A percentile compares a stretch with the other conserved stretches of the same genome.
Conservation (phyloP, 2,329 filamentous ascomycete genomes). For the Fusarium siculi region DNA sequence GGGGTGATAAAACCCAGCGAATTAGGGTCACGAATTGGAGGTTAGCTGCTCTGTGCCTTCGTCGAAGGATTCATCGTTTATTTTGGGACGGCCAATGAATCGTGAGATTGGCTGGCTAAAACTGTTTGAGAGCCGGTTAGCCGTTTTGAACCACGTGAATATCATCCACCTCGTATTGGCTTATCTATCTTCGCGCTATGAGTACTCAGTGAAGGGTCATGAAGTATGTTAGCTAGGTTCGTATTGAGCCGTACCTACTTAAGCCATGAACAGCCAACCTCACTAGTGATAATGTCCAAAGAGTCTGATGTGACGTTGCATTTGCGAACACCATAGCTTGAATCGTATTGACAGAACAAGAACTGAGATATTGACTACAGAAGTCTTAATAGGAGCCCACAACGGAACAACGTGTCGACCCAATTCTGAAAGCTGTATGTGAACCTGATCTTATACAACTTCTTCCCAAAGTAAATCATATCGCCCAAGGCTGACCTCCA, state of each 20-base stretch:
- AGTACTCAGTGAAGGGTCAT: background rate
- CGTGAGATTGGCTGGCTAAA: background rate
- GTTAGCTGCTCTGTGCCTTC: background rate
- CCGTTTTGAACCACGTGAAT: background rate
- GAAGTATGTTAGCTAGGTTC: background rate
- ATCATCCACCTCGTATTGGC: background rate
- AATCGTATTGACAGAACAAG: background rate
- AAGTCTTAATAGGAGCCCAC: too few species aligned
- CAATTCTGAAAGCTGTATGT: too few species aligned
- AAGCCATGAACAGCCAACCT: background rate
- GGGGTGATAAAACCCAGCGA: background rate
- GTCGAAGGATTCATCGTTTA: background rate
- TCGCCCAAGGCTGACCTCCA: fast-evolving
- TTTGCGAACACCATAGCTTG: background rate
- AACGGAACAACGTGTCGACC: too few species aligned
- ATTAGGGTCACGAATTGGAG: background rate
- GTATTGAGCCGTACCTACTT: background rate
- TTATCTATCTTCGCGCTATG: background rate
- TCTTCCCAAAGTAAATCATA: background rate
- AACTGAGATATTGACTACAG: background rate
- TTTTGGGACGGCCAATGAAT: background rate
- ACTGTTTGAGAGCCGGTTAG: background rate
- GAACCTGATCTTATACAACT: too few species aligned
- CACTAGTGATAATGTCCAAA: background rate
- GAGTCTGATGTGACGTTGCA: background rate